A percentile compares a stretch with the other conserved stretches of the same genome.
These are phyloP conservation scores for Aplosporella prunicola DNA, from an alignment of 2,329 filamentous ascomycete species.

Conservation along the genomic window DNA sequence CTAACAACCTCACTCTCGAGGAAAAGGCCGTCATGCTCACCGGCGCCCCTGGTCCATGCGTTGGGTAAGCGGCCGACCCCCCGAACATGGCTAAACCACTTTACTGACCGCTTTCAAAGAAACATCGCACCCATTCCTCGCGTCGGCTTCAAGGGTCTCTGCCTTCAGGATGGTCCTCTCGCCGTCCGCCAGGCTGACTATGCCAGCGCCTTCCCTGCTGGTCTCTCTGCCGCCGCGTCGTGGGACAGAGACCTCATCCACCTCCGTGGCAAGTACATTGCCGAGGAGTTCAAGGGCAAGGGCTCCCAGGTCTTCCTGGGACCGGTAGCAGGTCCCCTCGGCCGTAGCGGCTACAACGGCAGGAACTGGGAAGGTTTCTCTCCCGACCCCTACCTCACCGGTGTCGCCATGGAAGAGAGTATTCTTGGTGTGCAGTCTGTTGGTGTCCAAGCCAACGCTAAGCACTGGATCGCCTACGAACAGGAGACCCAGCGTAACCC, in stretches of 20 bases:
- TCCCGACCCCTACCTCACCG: slow-evolving; percentile 40
- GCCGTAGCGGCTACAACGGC: slow-evolving; percentile 33
- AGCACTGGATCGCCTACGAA: slow-evolving; percentile 54
- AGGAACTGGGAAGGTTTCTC: slow-evolving; percentile 43
- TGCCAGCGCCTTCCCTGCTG: slow-evolving; percentile 29
- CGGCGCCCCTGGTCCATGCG: slow-evolving; percentile 25
- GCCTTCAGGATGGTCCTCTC: slow-evolving; percentile 31
- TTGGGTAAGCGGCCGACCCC: slow-evolving; percentile 17
- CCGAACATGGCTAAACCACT: not conserved
- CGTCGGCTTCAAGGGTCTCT: slow-evolving; percentile 32
- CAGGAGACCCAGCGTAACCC: slow-evolving; percentile 50
- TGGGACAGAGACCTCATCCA: slow-evolving; percentile 31
- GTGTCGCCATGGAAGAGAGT: slow-evolving; percentile 34
- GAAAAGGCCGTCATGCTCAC: slow-evolving; percentile 34
- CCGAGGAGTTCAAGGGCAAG: slow-evolving; percentile 23
- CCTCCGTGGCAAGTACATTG: slow-evolving; percentile 25
- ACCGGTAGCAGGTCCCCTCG: slow-evolving; percentile 35
- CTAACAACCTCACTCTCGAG: slow-evolving; percentile 26
- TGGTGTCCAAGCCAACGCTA: slow-evolving; percentile 33
- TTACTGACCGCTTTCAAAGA: not conserved
- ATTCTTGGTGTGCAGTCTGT: slow-evolving; percentile 37
- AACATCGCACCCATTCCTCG: slow-evolving; percentile 28
- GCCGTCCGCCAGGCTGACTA: slow-evolving; percentile 17
- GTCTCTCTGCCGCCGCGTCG: slow-evolving; percentile 29
- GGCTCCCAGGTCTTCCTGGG: slow-evolving; percentile 35